A percentile compares a stretch with the other conserved stretches of the same genome.
These are phyloP conservation scores for Taiozyma sp. DNA, from an alignment of 1,139 yeast species.

Conservation along the genomic window DNA sequence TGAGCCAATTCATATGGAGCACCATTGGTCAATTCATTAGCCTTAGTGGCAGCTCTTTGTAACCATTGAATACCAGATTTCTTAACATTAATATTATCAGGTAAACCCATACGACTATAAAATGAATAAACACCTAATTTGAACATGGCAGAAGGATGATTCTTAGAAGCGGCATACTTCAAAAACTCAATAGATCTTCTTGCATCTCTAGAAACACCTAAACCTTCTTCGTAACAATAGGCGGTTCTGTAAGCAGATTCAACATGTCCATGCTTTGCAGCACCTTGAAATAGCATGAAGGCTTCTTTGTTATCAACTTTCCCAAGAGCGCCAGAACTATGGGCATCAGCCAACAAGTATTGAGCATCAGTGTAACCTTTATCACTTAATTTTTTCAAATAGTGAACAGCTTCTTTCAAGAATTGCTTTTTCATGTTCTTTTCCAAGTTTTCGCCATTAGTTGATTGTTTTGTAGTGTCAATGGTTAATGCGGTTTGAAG, in stretches of 20 bases:
- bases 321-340: constrained; percentile 81
- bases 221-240: constrained; percentile 86
- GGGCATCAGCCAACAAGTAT: constrained; percentile 83
- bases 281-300: constrained; percentile 71
- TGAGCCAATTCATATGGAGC: constrained; percentile 93
- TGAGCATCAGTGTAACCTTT: constrained; percentile 89
- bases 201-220: constrained; percentile 88
- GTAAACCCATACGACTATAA: constrained; percentile 79
- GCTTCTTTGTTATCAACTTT: constrained; percentile 80
- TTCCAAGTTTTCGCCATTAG: constrained; percentile 18
- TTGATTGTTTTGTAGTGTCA: constrained; percentile 27
- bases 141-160: constrained; percentile 95
- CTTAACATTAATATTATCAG: constrained; percentile 62
- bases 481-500: constrained; percentile 74
- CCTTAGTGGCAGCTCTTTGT: constrained; percentile 78
- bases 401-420: constrained; percentile 71
- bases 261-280: constrained; percentile 90
- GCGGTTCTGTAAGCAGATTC: constrained; percentile 93
- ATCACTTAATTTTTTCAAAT: constrained; percentile 69
- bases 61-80: constrained; percentile 93
- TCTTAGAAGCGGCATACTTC: constrained; percentile 83
- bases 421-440: constrained; percentile 35
- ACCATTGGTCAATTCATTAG: constrained; percentile 80
- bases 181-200: constrained; percentile 80
- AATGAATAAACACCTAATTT: constrained; percentile 85